Evolutionary conservation across 352 stramenopile species (phyloP).

Genomic region (Phytopythium ostracodes): DNA sequence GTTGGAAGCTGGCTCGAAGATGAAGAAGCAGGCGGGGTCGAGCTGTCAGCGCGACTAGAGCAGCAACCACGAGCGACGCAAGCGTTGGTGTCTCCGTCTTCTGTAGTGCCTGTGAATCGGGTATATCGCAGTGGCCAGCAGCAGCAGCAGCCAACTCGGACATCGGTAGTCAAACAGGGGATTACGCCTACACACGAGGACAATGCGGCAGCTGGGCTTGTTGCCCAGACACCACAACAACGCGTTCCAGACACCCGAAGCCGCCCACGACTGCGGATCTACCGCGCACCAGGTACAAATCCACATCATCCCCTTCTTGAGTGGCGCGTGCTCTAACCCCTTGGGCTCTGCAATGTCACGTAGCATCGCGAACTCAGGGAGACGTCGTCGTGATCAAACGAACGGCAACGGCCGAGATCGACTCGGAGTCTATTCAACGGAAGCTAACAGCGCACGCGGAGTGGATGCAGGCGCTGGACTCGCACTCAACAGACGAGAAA

Average conservation of each 20-base stretch:
- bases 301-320: too few species aligned
- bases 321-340: not conserved
- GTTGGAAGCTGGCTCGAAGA: not conserved
- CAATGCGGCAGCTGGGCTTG: not conserved
- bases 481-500: not conserved
- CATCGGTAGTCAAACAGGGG: not conserved
- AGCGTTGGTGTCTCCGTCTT: not conserved
- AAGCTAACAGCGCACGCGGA: not conserved
- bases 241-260: not conserved
- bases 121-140: not conserved
- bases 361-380: not conserved
- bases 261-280: not conserved
- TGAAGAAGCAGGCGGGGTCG: not conserved
- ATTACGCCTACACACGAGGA: not conserved
- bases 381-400: not conserved
- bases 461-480: not conserved
- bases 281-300: conserved; percentile 7
- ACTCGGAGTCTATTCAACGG: not conserved
- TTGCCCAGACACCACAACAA: not conserved
- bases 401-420: not conserved
- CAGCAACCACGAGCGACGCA: not conserved
- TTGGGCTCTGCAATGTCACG: not conserved
- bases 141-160: not conserved
- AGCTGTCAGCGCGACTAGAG: not conserved
- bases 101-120: not conserved